A percentile compares a stretch with the other conserved stretches of the same genome.
These are phyloP conservation scores for Heritiera fomes DNA, from an alignment of 345 rosid species.

Conservation along the genomic window DNA sequence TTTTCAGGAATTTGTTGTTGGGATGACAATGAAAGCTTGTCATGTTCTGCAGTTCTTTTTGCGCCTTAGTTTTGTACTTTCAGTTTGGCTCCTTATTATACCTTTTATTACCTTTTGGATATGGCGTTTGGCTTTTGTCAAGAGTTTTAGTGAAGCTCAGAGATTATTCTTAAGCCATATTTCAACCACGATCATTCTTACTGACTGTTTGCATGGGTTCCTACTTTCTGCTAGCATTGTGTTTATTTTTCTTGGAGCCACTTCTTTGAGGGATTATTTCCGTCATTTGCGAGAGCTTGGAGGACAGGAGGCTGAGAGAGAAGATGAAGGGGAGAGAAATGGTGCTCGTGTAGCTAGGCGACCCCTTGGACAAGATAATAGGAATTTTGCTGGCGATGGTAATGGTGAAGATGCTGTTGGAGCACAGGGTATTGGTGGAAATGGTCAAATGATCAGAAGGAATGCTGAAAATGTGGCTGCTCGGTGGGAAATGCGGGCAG, in stretches of 20 bases:
- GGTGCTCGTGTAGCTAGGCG: slow-evolving; percentile 87
- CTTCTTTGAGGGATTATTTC: slow-evolving; percentile 93
- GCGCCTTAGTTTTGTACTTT: slow-evolving; percentile 90
- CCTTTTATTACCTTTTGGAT: slow-evolving; percentile 97
- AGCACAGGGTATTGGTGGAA: slow-evolving; percentile 75
- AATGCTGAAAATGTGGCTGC: slow-evolving; percentile 99
- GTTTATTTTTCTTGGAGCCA: slow-evolving; percentile 93
- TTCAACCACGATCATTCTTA: slow-evolving; percentile 80
- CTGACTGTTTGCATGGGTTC: slow-evolving; percentile 98
- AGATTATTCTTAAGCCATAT: slow-evolving; percentile 90
- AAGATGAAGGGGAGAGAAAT: slow-evolving; percentile 88
- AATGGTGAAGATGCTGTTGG: slow-evolving; percentile 84
- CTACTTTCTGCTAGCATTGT: slow-evolving; percentile 96
- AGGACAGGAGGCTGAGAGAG: slow-evolving; percentile 93
- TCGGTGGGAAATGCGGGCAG: slow-evolving; percentile 98
- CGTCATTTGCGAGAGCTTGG: slow-evolving; percentile 94
- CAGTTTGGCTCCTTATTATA: slow-evolving; percentile 94
- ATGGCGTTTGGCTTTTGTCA: slow-evolving; percentile 91
- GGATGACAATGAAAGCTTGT: slow-evolving; percentile 92
- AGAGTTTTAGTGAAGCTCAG: slow-evolving; percentile 93
- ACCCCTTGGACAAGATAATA: slow-evolving; percentile 69
- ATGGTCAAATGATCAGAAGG: slow-evolving; percentile 69
- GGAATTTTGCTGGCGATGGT: slow-evolving; percentile 77
- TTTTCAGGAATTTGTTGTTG: slow-evolving; percentile 94
- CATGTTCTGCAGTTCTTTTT: slow-evolving; percentile 90